A percentile compares a stretch with the other conserved stretches of the same genome.
Conservation (phyloP, 2,329 filamentous ascomycete genomes). For the Ceratocystis cubensis region DNA sequence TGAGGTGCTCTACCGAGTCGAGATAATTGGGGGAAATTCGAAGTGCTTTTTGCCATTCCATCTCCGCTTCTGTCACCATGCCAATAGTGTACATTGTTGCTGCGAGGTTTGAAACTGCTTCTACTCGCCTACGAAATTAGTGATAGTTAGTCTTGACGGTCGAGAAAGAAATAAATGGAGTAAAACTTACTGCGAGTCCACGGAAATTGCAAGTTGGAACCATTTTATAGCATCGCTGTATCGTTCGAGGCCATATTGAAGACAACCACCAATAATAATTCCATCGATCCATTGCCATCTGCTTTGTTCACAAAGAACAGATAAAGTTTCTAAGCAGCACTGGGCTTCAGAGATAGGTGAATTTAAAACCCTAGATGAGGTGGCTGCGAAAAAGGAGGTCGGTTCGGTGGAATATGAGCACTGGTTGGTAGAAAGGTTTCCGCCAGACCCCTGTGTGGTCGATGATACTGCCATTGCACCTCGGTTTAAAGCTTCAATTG, state of each 20-base stretch:
- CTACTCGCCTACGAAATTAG: slow-evolving; percentile 53
- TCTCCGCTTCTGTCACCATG: slow-evolving; percentile 69
- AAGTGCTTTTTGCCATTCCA: slow-evolving; percentile 75
- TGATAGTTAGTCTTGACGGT: slow-evolving; percentile 22
- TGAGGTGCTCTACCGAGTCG: slow-evolving; percentile 87
- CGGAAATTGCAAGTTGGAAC: slow-evolving; percentile 51
- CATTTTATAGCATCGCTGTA: slow-evolving; percentile 65
- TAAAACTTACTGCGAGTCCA: slow-evolving; percentile 42
- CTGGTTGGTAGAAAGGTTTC: neutral
- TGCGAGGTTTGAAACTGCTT: slow-evolving; percentile 86
- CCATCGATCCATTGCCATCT: slow-evolving; percentile 86
- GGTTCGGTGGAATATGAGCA: neutral
- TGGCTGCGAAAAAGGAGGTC: neutral
- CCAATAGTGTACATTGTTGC: slow-evolving; percentile 77
- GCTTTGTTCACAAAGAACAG: slow-evolving; percentile 63
- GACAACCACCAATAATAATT: slow-evolving; percentile 78
- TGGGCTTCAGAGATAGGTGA: slow-evolving; percentile 35
- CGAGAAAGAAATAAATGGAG: neutral
- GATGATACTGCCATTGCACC: neutral
- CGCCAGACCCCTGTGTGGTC: neutral
- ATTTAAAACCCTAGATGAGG: neutral
- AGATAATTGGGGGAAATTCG: slow-evolving; percentile 76
- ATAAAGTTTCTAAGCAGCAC: slow-evolving; percentile 58
- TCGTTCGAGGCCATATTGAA: slow-evolving; percentile 79
- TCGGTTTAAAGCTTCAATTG: neutral